phyloP scores from a whole-genome alignment of 345 rosid genomes.

The Balakata baccata region DNA sequence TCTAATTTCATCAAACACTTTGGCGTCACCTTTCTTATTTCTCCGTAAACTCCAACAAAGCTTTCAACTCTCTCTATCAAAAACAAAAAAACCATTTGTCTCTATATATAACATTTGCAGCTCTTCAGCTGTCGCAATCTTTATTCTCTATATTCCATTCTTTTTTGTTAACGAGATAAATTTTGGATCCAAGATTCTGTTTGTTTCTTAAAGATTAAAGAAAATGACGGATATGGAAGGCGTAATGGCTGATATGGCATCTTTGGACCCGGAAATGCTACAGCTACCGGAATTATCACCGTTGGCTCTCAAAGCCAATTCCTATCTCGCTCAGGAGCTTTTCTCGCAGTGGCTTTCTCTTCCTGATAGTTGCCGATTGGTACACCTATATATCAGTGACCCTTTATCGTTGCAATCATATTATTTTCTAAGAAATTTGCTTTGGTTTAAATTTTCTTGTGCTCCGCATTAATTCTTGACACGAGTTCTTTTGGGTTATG shows the following conservation, averaged over 20 bases:
- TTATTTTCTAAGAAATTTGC: not conserved
- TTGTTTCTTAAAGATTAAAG: not conserved
- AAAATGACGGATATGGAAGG: slow-evolving; percentile 21
- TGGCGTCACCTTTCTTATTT: not conserved
- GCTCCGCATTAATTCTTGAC: not conserved
- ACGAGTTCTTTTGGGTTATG: not conserved
- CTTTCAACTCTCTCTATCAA: not conserved
- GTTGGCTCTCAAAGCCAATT: slow-evolving; percentile 58
- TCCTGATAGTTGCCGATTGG: slow-evolving; percentile 77
- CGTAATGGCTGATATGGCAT: slow-evolving; percentile 46
- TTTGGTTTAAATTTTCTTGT: not conserved
- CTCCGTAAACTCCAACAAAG: not conserved
- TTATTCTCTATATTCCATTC: too few relatives aligned
- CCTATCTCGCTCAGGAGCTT: slow-evolving; percentile 62
- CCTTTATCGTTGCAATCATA: not conserved
- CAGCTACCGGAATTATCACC: slow-evolving; percentile 83
- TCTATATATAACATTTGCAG: too few relatives aligned
- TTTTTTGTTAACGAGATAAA: not conserved
- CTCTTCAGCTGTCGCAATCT: too few relatives aligned
- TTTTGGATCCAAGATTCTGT: not conserved
- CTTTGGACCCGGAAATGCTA: slow-evolving; percentile 67
- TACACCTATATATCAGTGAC: slow-evolving; percentile 14
- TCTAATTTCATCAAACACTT: not conserved
- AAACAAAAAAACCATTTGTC: too few relatives aligned
- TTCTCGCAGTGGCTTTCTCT: slow-evolving; percentile 95